Conservation (phyloP, 1,139 yeast genomes). For the Saccharomyces hybrid region DNA sequence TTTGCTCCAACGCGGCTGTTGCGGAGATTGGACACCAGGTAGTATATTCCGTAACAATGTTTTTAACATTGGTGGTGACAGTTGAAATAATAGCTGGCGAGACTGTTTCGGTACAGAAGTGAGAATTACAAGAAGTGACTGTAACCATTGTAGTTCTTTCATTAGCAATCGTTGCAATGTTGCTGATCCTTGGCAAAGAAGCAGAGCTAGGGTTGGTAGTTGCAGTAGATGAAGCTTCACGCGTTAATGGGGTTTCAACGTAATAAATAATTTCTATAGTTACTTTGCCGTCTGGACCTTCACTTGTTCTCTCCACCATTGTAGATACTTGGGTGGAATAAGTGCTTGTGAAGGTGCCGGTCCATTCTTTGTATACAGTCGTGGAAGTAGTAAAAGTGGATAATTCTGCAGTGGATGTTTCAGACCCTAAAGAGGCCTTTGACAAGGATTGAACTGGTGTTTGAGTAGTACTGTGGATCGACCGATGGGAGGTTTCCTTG, state of each 20-base stretch:
- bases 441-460: neutral
- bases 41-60: neutral
- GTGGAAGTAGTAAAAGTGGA: neutral
- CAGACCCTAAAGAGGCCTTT: neutral
- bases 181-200: neutral
- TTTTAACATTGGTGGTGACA: neutral
- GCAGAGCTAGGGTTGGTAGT: neutral
- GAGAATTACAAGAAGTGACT: neutral
- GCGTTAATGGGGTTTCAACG: slow-evolving; percentile 3
- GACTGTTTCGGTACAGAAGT: neutral
- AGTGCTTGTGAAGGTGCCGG: slow-evolving; percentile 31
- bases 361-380: slow-evolving; percentile 36
- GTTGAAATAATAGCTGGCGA: neutral
- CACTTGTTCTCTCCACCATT: neutral
- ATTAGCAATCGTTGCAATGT: neutral
- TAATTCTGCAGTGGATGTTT: neutral
- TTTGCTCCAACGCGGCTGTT: neutral
- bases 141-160: neutral
- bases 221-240: neutral
- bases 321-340: neutral
- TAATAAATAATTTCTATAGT: slow-evolving; percentile 2
- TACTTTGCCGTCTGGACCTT: slow-evolving; percentile 1
- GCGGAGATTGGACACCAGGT: neutral
- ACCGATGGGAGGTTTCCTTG: neutral
- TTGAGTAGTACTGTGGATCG: neutral